Base-by-base conservation (phyloP, 2,329 filamentous ascomycete species). In the Cadophora sp. region DNA sequence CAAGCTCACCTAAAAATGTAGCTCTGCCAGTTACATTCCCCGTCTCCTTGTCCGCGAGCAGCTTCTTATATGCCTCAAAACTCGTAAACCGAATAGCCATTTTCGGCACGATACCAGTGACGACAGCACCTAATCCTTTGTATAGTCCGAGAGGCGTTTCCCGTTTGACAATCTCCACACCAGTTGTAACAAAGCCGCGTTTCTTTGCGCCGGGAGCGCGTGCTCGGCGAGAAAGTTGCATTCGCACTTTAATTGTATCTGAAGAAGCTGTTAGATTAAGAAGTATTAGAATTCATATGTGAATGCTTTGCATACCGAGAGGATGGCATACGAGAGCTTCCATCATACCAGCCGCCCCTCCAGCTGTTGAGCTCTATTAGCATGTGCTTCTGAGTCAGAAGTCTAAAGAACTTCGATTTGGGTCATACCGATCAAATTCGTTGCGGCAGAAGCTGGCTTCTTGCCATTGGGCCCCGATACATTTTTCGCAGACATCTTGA, bases 51-150 rank as follows among this genome's bases (percentile, higher is more conserved):
- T 93, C 85, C 53, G 92, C 89, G 27, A 97, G 85, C 70, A 91
- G 70, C 79, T 93, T 89, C 87, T 98, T 98, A 83, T 98, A 99
- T 79, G 88, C 89, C 81, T 98, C 96, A 81, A 98, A 99, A 65
- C 93, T 97, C 59, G 95, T 97, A 83, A 99, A 99, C 48, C 96
- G 92, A 79, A 98, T 99, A 70, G 96, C 96, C 96, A 99, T 99
- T 83, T 99, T 99, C 65, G 96, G 96, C 26, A 99, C 89, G 80
- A 99, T 99, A 73, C 96, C 96, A 27, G 94, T 97, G 68, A 98
- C 81, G 51, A 99, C 96, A 65, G 96, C 96, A 70, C 96, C 96
- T n/a, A 99, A 88, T 73, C 96, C 96, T 84, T 99, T 99, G 87
- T 99, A 99, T 68, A 99, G 84, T 72, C 92, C 96, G 43, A 99